Evolutionary conservation across 305 asterid species (phyloP).

Genomic region (Andrographis paniculata): DNA sequence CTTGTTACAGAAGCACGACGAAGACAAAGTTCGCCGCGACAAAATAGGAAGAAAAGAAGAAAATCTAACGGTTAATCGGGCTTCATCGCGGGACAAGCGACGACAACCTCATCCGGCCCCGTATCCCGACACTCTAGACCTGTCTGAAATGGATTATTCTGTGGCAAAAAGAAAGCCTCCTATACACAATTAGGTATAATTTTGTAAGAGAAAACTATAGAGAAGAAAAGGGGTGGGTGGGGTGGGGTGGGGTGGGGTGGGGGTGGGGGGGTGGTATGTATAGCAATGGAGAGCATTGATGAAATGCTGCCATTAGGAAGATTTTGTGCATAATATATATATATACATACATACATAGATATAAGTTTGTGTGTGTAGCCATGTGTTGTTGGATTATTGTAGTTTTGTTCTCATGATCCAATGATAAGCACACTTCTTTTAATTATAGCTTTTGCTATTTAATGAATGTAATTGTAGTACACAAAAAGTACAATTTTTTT

Average conservation of each 20-base stretch:
- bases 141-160: slow-evolving; percentile 71
- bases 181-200: slow-evolving; percentile 33
- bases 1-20: slow-evolving; percentile 33
- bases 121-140: slow-evolving; percentile 28
- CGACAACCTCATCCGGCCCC: slow-evolving; percentile 10
- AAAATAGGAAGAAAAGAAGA: no score
- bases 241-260: not conserved
- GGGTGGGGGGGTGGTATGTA: not conserved
- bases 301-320: slow-evolving; percentile 43
- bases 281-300: slow-evolving; percentile 27
- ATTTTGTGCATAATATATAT: slow-evolving; percentile 25
- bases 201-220: not conserved
- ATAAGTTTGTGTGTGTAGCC: no score
- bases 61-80: slow-evolving; percentile 10
- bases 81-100: slow-evolving; percentile 12
- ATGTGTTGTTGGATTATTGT: no score
- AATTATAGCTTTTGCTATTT: no score
- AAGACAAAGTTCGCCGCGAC: no score
- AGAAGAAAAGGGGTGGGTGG: not conserved
- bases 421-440: no score
- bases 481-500: no score
- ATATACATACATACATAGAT: not conserved
- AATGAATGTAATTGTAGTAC: no score
- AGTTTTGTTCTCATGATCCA: not conserved
- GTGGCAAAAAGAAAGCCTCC: slow-evolving; percentile 61